Evolutionary conservation across 768 basidiomycete species (phyloP), one percentile per base, ranked within the genome.

Genomic region (Sarcodon aspratus): DNA sequence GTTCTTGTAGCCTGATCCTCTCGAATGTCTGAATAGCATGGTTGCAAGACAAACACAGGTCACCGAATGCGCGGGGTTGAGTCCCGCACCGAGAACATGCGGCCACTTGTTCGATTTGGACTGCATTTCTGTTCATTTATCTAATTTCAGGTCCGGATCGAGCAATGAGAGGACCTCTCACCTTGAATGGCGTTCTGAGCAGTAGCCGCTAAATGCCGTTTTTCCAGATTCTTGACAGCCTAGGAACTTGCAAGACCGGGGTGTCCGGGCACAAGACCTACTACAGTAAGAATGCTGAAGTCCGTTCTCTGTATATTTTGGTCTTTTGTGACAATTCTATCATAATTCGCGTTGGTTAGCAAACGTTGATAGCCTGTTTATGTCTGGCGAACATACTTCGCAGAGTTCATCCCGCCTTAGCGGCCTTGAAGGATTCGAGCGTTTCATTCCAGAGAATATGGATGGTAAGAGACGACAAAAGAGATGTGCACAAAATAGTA

Each of bases 291-390:
- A 69, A 55, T 81, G 78, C 52, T 69, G 69, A 52, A 68, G 61
- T 13, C 80, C 80, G 51, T 74, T 70, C n/a, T 80, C 80, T n/a
- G 78, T 61, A 58, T 73, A 81, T 66, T 77, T 82, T 11, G 79
- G 77, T 59, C 72, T 79, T 50, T 67, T 67, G 11, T 75, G 73
- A 61, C 80, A 82, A 50, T 71, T 70, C 80, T 82, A 50, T 27
- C 21, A 5, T 27, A 27, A 5, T 27, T 27, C 21, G 5, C 21
- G 5, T 27, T 27, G 21, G 21, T 27, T 27, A 27, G 21, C 21
- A 27, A 27, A 27, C 21, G 21, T 27, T 27, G 21, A 27, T 5
- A 27, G 5, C 5, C 21, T 27, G 21, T 27, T 27, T 5, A 27
- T 27, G 21, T 27, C 5, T 27, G n/a, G n/a, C n/a, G 21, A 27